Percentiles rank a stretch among this genome's conserved stretches.
Evolutionary conservation across 2,329 filamentous ascomycete genomes (phyloP).

Genomic region (Coniochaeta sp.): DNA sequence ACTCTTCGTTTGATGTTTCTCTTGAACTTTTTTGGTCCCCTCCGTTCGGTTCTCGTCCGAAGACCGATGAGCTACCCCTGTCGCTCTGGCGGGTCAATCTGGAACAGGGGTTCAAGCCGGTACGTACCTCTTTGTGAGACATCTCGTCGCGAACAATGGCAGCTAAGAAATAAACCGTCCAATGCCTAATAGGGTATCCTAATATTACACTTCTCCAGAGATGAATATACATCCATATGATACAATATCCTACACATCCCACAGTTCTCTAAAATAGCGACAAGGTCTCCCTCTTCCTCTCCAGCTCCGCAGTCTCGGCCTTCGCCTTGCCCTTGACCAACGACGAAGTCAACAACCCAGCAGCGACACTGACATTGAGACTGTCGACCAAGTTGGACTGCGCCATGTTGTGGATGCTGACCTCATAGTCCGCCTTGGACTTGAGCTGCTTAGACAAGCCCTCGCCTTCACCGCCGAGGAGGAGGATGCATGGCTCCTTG

Average conservation of each 20-base stretch:
- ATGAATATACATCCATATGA: slow-evolving; percentile 3
- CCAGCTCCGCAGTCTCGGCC: slow-evolving; percentile 9
- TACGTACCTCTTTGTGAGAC: background rate
- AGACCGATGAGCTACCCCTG: slow-evolving; percentile 2
- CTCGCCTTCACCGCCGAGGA: slow-evolving; percentile 76
- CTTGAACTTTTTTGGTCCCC: background rate
- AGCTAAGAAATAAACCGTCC: background rate
- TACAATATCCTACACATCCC: background rate
- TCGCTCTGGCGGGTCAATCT: background rate
- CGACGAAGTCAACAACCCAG: slow-evolving; percentile 65
- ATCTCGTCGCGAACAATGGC: no score
- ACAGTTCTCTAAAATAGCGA: slow-evolving; percentile 3
- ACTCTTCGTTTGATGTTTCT: background rate
- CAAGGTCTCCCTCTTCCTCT: slow-evolving; percentile 7
- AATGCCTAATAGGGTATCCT: slow-evolving; percentile 7
- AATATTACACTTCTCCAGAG: slow-evolving; percentile 5
- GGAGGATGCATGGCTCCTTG: slow-evolving; percentile 63
- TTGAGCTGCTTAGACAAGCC: slow-evolving; percentile 62
- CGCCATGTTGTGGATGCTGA: slow-evolving; percentile 56
- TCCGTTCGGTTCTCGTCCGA: background rate
- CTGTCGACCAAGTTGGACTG: slow-evolving; percentile 65
- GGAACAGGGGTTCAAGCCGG: background rate
- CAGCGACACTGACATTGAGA: slow-evolving; percentile 87
- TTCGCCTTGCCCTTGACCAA: slow-evolving; percentile 46
- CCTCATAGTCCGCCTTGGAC: slow-evolving; percentile 56